These are phyloP conservation scores for Arachnomyces sp. DNA, from an alignment of 2,329 filamentous ascomycete species.

Conservation along the genomic window DNA sequence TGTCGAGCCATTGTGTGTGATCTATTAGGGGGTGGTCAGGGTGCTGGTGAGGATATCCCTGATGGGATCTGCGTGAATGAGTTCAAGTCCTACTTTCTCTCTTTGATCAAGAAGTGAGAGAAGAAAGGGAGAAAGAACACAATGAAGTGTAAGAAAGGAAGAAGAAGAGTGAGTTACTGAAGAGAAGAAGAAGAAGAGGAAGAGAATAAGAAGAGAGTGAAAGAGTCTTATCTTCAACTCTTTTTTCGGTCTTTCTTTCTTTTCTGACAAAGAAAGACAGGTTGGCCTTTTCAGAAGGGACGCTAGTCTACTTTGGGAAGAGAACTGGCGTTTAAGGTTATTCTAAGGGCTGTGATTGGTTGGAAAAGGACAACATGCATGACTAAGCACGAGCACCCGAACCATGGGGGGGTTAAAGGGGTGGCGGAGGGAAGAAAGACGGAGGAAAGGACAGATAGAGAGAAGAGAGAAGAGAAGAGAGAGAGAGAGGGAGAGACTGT, in stretches of 20 bases:
- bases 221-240: too few relatives aligned
- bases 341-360: constrained; percentile 32
- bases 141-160: constrained; percentile 10
- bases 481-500: too few relatives aligned
- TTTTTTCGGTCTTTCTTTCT: too few relatives aligned
- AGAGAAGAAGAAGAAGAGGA: constrained; percentile 4
- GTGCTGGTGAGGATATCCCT: too few relatives aligned
- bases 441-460: too few relatives aligned
- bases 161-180: neutral
- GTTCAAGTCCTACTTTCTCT: neutral
- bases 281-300: constrained; percentile 34
- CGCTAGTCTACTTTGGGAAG: constrained; percentile 8
- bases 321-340: constrained; percentile 27
- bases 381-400: constrained; percentile 18
- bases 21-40: neutral
- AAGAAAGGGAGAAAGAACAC: constrained; percentile 5
- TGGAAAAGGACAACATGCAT: constrained; percentile 8
- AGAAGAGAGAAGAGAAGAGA: too few relatives aligned
- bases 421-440: too few relatives aligned
- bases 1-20: constrained; percentile 47
- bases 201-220: constrained; percentile 4
- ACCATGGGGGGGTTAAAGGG: too few relatives aligned
- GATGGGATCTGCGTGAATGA: neutral
- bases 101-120: constrained; percentile 7
- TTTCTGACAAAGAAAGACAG: constrained; percentile 24